phyloP scores from a whole-genome alignment of 208 protist genomes.

The Leishmania major region DNA sequence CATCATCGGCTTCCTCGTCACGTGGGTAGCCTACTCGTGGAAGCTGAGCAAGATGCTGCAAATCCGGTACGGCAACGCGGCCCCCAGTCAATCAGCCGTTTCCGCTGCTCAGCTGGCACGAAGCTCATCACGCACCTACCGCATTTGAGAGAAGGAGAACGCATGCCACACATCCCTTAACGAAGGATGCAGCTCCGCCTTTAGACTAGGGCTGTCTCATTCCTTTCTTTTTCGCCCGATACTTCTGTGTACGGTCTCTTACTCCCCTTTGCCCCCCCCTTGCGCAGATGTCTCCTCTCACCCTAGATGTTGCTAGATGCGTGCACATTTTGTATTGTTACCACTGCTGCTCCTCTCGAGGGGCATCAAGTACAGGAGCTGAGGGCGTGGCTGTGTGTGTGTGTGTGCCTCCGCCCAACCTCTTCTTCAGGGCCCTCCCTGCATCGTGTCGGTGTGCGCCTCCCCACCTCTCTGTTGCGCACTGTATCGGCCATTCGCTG shows the following conservation, averaged over 20 bases:
- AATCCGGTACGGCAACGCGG: conserved; percentile 49
- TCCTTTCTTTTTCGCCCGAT: neutral
- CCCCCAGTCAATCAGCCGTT: conserved; percentile 24
- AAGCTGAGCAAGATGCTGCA: conserved; percentile 76
- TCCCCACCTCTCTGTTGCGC: neutral
- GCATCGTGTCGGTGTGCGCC: neutral
- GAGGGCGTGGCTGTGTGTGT: neutral
- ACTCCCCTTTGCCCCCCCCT: neutral
- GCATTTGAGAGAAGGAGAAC: conserved; percentile 11
- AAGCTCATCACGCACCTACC: conserved; percentile 11
- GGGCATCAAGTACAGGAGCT: neutral
- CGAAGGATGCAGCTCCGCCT: neutral
- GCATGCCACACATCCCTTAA: neutral
- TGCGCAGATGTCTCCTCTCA: neutral
- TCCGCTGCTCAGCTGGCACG: conserved; percentile 21
- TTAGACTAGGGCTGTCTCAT: neutral
- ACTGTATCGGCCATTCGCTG: neutral
- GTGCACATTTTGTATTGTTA: neutral
- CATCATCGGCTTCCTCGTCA: conserved; percentile 68
- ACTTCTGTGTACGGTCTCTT: neutral
- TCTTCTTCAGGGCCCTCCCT: conserved; percentile 1
- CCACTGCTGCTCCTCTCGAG: neutral
- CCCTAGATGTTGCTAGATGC: neutral
- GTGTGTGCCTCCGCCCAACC: neutral
- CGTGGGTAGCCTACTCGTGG: conserved; percentile 83